Base-by-base conservation (phyloP, 139 green algal species). In the Micractinium sp. region DNA sequence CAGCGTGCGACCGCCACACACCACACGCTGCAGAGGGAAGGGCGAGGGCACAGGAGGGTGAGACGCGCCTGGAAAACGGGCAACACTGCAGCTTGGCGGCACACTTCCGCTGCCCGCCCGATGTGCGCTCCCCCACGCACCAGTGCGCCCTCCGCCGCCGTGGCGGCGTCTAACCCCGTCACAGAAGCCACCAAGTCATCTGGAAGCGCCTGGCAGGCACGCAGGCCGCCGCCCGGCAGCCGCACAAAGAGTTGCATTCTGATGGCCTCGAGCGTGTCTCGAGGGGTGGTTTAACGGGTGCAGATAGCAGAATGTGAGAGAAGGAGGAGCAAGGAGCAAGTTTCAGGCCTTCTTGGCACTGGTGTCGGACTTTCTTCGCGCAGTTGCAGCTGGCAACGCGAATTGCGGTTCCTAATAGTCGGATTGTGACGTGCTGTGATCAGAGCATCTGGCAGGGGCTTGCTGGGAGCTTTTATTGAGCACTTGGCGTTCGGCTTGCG, bases 1-100 rank as follows among this genome's bases (percentile, higher is more conserved):
- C 87, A 85, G 78, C 31, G 39, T 91, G 73, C 82, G 87, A 1
- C 90, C 87, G 47, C 76, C 38, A 29, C 71, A 80, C 39, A 91
- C 82, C 15, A 89, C 60, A 9, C 82, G 75, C 90, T 92, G 90
- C 90, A 89, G 16, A 16, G 53, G 4, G 74, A 35, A 47, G 66
- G 36, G 36, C 20, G 36, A 0, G 3, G 66, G 31, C 0, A 19
- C 36, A n/a, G 29, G 16, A 41, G 1, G 1, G 83, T 20, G 36
- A 56, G 33, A 85, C 33, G 5, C 35, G 27, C 13, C 23, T 19
- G 36, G 5, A 82, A 66, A 41, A 38, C 38, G 5, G 35, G 47
- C 47, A 20, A 2, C n/a, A 33, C 23, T 13, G 14, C 36, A 9
- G 3, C 2, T 38, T 35, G 38, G 22, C 38, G 35, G 23, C 63